phyloP scores from a whole-genome alignment of 768 basidiomycete genomes.

The Leccinellum rugosiceps region DNA sequence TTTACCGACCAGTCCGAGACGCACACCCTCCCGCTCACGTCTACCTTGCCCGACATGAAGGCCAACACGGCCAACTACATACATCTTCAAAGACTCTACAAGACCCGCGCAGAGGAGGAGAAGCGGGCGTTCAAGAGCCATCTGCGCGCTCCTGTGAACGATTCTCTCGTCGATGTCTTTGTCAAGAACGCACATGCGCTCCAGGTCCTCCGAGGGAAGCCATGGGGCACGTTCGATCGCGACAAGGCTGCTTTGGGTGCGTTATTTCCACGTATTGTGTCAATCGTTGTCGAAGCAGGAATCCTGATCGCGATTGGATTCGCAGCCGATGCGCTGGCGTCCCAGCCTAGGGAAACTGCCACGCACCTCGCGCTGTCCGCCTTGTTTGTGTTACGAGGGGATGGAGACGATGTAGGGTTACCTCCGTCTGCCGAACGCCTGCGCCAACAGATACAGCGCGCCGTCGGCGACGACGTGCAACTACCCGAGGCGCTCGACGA shows the following conservation, averaged over 20 bases:
- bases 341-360: slow-evolving; percentile 52
- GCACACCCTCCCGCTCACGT: slow-evolving; percentile 75
- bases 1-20: slow-evolving; percentile 56
- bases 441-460: slow-evolving; percentile 44
- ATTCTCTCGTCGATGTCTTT: slow-evolving; percentile 62
- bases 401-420: slow-evolving; percentile 25
- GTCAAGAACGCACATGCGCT: slow-evolving; percentile 79
- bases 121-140: slow-evolving; percentile 53
- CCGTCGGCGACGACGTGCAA: slow-evolving; percentile 48
- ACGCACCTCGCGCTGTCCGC: slow-evolving; percentile 78
- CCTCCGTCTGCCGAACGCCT: slow-evolving; percentile 50
- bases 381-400: slow-evolving; percentile 35
- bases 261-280: background rate
- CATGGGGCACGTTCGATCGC: slow-evolving; percentile 55
- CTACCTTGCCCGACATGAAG: slow-evolving; percentile 94
- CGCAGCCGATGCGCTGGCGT: slow-evolving; percentile 40
- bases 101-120: slow-evolving; percentile 69
- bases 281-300: background rate
- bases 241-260: slow-evolving; percentile 50
- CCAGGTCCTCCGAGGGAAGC: slow-evolving; percentile 59
- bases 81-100: slow-evolving; percentile 82
- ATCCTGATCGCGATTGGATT: background rate
- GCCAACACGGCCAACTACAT: slow-evolving; percentile 83
- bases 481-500: slow-evolving; percentile 56
- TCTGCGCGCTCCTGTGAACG: slow-evolving; percentile 44